Base-by-base conservation (phyloP, 371 early-diverging fungal genomes). In the Chytridium lagenaria region DNA sequence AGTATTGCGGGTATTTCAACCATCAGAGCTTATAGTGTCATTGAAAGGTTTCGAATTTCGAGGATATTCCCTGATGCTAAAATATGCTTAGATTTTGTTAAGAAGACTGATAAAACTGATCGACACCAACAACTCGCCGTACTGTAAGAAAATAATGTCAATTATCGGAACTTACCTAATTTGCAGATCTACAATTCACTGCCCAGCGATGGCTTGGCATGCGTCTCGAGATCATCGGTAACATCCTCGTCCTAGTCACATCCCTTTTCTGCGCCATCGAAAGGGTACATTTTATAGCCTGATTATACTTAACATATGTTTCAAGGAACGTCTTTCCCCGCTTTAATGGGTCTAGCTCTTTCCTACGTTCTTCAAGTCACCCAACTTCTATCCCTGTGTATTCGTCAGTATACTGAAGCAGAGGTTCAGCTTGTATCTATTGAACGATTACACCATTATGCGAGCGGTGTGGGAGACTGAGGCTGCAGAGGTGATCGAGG, bases 371-470 rank as follows among this genome's bases (percentile, higher is more conserved):
- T 95, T 59, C 86, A 78, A 22, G 86, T 92, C 1, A 94, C 94
- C 0, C 89, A 90, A 67, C 86, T 89, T 12, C 81, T 97, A 23
- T 91, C 91, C 64, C 91, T 92, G 88, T 86, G 88, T 49, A 88
- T 96, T 51, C 87, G 95, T 15, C 86, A 84, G 57, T 82, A 79
- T 63, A 78, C 75, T 5, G 78, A 80, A 28, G 69, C 77, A 2
- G 83, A 83, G 64, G 75, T 83, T 1, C 92, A 92, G 63, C 83
- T 89, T 40, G 75, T 75, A 0, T 71, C 71, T 26, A 67, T 94
- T 50, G 98, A 95, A 79, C 89, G 97, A 49, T 84, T 95, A 59
- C 81, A 90, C 49, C 91, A 95, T 80, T 95, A 95, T 73, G 87
- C 77, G 16, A 68, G 85, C 38, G 88, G 91, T 12, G 80, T 95